Evolutionary conservation across 2,329 filamentous ascomycete species (phyloP).

Genomic region (Stagonosporopsis tanaceti): DNA sequence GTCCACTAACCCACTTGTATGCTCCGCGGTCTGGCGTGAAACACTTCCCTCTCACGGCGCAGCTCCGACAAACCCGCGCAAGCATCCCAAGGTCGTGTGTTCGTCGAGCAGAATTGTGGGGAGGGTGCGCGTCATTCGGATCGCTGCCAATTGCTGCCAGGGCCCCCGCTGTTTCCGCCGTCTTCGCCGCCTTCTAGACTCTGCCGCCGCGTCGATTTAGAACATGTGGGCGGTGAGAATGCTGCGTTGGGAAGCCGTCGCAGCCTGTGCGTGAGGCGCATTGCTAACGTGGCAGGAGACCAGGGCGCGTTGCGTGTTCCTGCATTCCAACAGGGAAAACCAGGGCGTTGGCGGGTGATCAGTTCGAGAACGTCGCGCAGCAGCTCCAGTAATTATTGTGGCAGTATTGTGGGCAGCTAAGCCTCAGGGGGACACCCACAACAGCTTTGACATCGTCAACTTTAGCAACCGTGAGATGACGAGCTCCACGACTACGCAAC

Average conservation of each 20-base stretch:
- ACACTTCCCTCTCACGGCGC: constrained; percentile 3
- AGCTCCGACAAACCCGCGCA: constrained; percentile 14
- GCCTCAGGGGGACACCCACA: constrained; percentile 4
- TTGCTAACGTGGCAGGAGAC: constrained; percentile 5
- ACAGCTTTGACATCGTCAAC: not conserved
- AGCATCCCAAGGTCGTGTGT: constrained; percentile 11
- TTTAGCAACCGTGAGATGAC: not conserved
- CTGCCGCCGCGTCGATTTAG: constrained; percentile 9
- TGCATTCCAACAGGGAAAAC: constrained; percentile 12
- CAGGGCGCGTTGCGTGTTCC: constrained; percentile 20
- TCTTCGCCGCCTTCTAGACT: constrained; percentile 19
- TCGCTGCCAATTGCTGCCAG: constrained; percentile 8
- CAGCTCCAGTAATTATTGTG: constrained; percentile 1
- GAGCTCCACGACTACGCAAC: not conserved
- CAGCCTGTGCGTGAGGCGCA: constrained; percentile 10
- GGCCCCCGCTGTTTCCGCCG: constrained; percentile 12
- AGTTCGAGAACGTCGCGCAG: constrained; percentile 14
- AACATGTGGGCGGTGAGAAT: constrained; percentile 8
- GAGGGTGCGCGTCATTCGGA: constrained; percentile 24
- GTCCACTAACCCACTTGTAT: constrained; percentile 8
- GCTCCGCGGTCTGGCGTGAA: constrained; percentile 9
- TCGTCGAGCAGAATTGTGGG: constrained; percentile 14
- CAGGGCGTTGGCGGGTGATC: constrained; percentile 15
- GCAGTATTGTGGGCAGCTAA: constrained; percentile 1
- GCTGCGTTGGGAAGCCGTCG: constrained; percentile 6